Base-by-base conservation (phyloP, 1,284 basidiomycete species). In the Caloboletus firmus region DNA sequence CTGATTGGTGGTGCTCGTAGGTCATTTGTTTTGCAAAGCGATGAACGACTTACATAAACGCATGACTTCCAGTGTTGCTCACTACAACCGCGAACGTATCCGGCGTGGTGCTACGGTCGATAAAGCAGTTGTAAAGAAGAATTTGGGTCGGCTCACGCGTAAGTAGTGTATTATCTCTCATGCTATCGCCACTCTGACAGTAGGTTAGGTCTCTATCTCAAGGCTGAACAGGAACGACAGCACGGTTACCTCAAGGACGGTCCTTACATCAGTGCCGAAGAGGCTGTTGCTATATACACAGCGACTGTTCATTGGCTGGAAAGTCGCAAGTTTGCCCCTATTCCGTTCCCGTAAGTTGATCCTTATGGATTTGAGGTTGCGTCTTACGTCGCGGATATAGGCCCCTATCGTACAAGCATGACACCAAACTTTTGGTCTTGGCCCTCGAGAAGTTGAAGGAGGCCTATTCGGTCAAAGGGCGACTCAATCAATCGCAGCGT, bases 41-140 rank as follows among this genome's bases (percentile, higher is more conserved):
- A 28, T 52, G 24, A 49, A 51, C 7, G 7, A 8, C 8, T 34
- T 31, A 41, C 40, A 22, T 49, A 32, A 31, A 18, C n/a, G 17
- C 1, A 12, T 10, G 1, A 36, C 11, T 32, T 37, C 10, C 51
- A 85, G 84, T 11, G 93, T 95, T 55, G 92, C 93, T 15, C 93
- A 95, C 68, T 94, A 95, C 72, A 94, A 95, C 64, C 92, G 95
- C 56, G 94, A 95, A 68, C 92, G 93, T 77, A 95, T 95, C 57
- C 85, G 93, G 48, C 91, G 94, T 62, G 95, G 97, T 60, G 97
- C 97, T 3, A 99, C 97, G 0, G 97, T 99, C 60, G 97, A 99
- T 78, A 99, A 99, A 77, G 97, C 97, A 8, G 97, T 99, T 36
- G 91, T 94, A 17, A 95, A 95, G 80, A 96, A 96, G 83, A 97